Conservation (phyloP, 108 stramenopile genomes). For the Fragilariopsis cylindrus region DNA sequence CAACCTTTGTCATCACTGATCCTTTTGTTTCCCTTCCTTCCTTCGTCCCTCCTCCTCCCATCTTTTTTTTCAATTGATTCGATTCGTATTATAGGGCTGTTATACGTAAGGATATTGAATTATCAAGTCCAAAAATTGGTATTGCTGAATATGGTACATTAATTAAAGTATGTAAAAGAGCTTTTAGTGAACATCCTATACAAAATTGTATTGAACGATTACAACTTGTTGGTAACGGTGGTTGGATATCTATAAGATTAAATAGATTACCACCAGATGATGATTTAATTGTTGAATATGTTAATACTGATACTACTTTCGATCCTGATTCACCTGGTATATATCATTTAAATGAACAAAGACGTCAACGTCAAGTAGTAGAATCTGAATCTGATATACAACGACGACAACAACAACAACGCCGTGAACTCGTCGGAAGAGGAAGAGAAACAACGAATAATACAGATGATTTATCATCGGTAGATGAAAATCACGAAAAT, state of each 20-base stretch:
- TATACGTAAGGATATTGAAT: conserved; percentile 70
- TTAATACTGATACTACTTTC: conserved; percentile 51
- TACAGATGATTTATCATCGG: conserved; percentile 28
- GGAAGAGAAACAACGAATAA: not conserved
- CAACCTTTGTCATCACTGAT: no score
- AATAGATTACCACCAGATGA: conserved; percentile 62
- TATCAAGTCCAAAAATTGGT: conserved; percentile 65
- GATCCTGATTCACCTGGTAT: conserved; percentile 59
- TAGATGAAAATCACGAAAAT: conserved; percentile 18
- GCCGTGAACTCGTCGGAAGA: conserved; percentile 24
- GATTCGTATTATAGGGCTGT: conserved; percentile 36
- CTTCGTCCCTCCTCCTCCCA: not conserved
- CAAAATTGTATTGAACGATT: conserved; percentile 82
- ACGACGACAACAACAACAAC: no score
- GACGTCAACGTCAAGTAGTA: conserved; percentile 6
- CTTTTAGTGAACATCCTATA: conserved; percentile 75
- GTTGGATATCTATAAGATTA: conserved; percentile 75
- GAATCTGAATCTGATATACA: not conserved
- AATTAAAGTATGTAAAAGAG: conserved; percentile 63
- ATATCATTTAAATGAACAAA: conserved; percentile 53
- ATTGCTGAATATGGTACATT: conserved; percentile 45
- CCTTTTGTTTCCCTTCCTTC: no score
- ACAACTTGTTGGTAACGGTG: conserved; percentile 73
- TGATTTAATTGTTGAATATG: conserved; percentile 53
- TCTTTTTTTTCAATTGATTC: not conserved